Conservation (phyloP, 208 protist species). For the Trypanosoma melophagium region DNA sequence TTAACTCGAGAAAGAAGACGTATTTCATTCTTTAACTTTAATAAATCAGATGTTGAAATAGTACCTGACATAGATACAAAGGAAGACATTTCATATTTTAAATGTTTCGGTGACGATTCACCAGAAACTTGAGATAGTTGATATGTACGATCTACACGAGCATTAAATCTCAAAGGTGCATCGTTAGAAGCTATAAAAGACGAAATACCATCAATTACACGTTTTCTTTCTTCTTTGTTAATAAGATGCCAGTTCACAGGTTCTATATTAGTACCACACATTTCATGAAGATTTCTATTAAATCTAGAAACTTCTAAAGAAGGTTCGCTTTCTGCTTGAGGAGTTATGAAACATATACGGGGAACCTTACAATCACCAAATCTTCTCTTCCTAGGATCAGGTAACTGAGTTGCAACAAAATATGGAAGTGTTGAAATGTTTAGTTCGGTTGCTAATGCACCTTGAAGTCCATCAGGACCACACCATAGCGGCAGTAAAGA, state of each 20-base stretch:
- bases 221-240: constrained; percentile 25
- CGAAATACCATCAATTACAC: constrained; percentile 25
- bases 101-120: constrained; percentile 36
- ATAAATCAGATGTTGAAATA: constrained; percentile 36
- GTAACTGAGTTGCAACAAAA: constrained; percentile 49
- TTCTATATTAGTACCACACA: not conserved
- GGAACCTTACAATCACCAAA: constrained; percentile 19
- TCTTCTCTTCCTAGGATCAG: constrained; percentile 22
- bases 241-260: constrained; percentile 39
- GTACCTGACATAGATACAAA: constrained; percentile 44
- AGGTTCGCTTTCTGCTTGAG: constrained; percentile 6
- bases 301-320: not conserved
- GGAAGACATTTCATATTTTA: constrained; percentile 38
- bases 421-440: constrained; percentile 59
- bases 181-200: constrained; percentile 33
- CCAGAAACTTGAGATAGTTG: constrained; percentile 40
- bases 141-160: constrained; percentile 48
- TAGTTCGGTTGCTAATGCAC: constrained; percentile 58
- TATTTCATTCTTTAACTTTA: constrained; percentile 32
- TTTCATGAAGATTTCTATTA: constrained; percentile 3
- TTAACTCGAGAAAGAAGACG: constrained; percentile 30
- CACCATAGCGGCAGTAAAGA: constrained; percentile 72
- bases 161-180: constrained; percentile 63
- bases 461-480: constrained; percentile 69
- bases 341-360: constrained; percentile 25